Conservation (phyloP, 805 yeast genomes). For the Scheffersomyces ergatensis region DNA sequence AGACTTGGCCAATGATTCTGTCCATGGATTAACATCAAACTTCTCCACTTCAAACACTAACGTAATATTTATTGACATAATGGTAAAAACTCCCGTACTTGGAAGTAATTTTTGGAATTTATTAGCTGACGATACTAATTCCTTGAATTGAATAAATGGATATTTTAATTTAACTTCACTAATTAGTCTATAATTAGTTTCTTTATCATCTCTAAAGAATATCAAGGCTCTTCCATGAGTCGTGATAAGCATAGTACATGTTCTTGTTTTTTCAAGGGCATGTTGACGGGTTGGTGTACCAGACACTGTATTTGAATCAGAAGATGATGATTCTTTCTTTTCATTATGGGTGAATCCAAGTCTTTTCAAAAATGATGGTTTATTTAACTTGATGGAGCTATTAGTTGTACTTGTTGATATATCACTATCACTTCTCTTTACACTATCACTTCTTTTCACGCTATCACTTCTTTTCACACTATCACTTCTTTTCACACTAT, state of each 20-base stretch:
- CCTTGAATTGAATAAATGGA: constrained; percentile 56
- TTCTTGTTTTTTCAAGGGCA: constrained; percentile 36
- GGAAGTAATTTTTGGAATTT: constrained; percentile 28
- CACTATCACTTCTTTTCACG: neutral
- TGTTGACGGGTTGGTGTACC: constrained; percentile 10
- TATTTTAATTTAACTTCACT: constrained; percentile 55
- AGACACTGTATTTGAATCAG: neutral
- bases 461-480: neutral
- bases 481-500: neutral
- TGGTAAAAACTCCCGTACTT: constrained; percentile 50
- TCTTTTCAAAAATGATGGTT: constrained; percentile 7
- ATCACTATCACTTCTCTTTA: constrained; percentile 1
- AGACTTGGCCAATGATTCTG: constrained; percentile 49
- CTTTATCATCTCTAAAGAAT: constrained; percentile 43
- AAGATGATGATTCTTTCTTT: constrained; percentile 2
- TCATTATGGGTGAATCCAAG: constrained; percentile 5
- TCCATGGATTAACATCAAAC: constrained; percentile 55
- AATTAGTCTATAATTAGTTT: constrained; percentile 43
- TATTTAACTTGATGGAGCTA: neutral
- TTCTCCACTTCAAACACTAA: constrained; percentile 57
- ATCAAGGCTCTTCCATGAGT: constrained; percentile 62
- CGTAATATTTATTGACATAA: constrained; percentile 53
- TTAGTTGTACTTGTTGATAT: neutral
- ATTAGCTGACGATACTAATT: constrained; percentile 44
- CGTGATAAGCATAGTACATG: constrained; percentile 57